phyloP scores from a whole-genome alignment of 176 grass and related monocot species.

The Aegilops tauschii region DNA sequence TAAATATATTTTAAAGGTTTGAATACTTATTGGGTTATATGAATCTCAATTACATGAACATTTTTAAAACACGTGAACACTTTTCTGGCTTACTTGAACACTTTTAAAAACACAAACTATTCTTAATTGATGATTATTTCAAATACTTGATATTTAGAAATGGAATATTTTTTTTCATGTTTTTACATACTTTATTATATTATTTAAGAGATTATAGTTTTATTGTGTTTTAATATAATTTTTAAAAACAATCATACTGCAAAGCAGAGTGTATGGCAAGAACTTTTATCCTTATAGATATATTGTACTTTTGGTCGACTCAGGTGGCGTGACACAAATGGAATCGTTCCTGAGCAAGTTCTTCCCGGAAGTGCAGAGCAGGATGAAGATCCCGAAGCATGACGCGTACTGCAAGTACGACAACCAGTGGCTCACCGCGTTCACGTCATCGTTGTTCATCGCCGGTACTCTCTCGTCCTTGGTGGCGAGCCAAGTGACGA shows the following conservation, averaged over 20 bases:
- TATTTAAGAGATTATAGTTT: no score
- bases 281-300: not conserved
- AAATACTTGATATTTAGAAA: no score
- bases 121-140: no score
- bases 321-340: constrained; percentile 57
- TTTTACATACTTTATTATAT: no score
- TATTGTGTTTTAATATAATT: no score
- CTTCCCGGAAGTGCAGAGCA: constrained; percentile 41
- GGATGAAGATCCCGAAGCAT: not conserved
- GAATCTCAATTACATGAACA: no score
- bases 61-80: no score
- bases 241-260: not conserved
- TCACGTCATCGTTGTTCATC: constrained; percentile 59
- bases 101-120: no score
- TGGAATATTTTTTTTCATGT: no score
- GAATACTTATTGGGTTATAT: no score
- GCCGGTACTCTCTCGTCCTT: constrained; percentile 39
- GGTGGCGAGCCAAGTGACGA: constrained; percentile 37
- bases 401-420: constrained; percentile 56
- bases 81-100: no score
- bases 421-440: constrained; percentile 44
- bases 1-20: no score
- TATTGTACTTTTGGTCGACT: not conserved
- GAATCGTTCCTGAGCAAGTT: constrained; percentile 53
- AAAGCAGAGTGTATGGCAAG: not conserved